phyloP scores from a whole-genome alignment of 2,329 filamentous ascomycete genomes.

The Daldinia eschscholtzii region DNA sequence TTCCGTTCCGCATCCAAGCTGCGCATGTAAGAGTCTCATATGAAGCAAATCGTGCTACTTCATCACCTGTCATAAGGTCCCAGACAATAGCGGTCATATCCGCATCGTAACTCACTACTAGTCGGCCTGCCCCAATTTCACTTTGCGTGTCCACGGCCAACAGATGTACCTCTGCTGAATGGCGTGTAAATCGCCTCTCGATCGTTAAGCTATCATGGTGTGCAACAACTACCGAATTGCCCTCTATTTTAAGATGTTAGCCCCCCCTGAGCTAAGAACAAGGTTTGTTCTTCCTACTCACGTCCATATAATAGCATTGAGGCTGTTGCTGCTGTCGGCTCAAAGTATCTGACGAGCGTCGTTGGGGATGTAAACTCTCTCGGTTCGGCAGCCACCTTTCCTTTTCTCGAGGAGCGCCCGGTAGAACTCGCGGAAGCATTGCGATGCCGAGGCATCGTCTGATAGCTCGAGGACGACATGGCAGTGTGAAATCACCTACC shows the following conservation, averaged over 20 bases:
- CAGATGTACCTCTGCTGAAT: slow-evolving; percentile 84
- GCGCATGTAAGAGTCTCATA: slow-evolving; percentile 89
- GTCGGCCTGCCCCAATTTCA: slow-evolving; percentile 83
- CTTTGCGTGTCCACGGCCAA: slow-evolving; percentile 93
- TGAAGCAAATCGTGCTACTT: slow-evolving; percentile 91
- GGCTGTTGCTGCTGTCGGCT: slow-evolving; percentile 90
- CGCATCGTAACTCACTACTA: slow-evolving; percentile 93
- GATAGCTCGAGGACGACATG: slow-evolving; percentile 69
- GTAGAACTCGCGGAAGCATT: slow-evolving; percentile 69
- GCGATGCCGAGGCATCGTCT: slow-evolving; percentile 66
- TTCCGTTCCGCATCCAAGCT: slow-evolving; percentile 96
- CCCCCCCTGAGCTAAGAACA: slow-evolving; percentile 1
- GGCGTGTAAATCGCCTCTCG: slow-evolving; percentile 85
- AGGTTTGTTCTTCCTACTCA: slow-evolving; percentile 42
- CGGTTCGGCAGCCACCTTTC: slow-evolving; percentile 56
- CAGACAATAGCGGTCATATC: slow-evolving; percentile 95
- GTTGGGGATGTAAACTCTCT: slow-evolving; percentile 66
- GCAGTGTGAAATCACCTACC: slow-evolving; percentile 56
- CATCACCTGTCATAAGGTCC: slow-evolving; percentile 92
- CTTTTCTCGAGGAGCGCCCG: slow-evolving; percentile 65
- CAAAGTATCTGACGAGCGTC: slow-evolving; percentile 71
- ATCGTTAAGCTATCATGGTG: slow-evolving; percentile 94
- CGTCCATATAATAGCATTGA: slow-evolving; percentile 89
- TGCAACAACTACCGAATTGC: slow-evolving; percentile 83
- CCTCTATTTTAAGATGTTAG: slow-evolving; percentile 62